Conservation (phyloP, 345 rosid genomes). For the Eucalyptus curtisii region DNA sequence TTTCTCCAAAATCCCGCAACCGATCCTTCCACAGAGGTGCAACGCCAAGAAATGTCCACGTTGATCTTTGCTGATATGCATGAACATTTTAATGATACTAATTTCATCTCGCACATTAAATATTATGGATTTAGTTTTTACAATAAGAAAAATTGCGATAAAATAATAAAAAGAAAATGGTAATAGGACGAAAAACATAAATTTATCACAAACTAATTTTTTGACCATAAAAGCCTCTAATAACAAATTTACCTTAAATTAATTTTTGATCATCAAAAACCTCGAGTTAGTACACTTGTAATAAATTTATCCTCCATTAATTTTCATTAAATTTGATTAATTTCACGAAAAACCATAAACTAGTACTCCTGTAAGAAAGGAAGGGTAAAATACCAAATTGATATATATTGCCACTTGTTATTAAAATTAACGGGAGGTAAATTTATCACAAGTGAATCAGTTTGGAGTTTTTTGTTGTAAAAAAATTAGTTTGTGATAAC, state of each 20-base stretch:
- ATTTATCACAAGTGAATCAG: fast-evolving
- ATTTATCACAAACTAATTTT: fast-evolving
- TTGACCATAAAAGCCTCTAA: fast-evolving
- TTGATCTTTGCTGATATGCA: no score
- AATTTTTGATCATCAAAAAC: fast-evolving
- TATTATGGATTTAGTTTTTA: background rate
- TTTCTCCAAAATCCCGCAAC: background rate
- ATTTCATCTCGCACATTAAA: background rate
- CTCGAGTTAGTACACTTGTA: fast-evolving
- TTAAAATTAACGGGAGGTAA: fast-evolving
- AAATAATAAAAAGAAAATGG: background rate
- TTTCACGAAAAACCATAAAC: fast-evolving
- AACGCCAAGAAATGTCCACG: fast-evolving
- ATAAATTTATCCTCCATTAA: fast-evolving
- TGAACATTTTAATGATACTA: background rate
- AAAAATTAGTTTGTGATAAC: no score
- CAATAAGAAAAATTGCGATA: background rate
- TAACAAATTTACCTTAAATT: fast-evolving
- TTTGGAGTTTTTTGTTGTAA: fast-evolving
- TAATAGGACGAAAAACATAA: no score
- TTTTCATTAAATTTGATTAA: fast-evolving
- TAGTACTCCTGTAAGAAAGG: no score
- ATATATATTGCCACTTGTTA: no score
- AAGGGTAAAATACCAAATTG: no score
- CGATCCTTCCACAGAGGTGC: background rate